phyloP scores from a whole-genome alignment of 2,329 filamentous ascomycete genomes.

The Aphanocladium album region DNA sequence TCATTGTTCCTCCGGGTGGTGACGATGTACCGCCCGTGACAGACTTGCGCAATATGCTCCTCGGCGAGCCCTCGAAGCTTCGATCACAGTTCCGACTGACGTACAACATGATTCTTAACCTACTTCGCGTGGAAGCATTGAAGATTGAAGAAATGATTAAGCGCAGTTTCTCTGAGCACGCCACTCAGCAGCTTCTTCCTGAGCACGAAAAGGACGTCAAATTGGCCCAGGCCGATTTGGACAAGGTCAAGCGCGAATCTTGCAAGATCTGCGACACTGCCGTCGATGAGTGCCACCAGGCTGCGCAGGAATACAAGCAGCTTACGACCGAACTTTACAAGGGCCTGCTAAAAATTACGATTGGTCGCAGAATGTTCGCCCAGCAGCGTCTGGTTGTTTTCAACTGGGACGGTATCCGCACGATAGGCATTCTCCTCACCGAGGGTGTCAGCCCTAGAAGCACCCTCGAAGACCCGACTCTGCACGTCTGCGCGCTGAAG shows the following conservation, averaged over 20 bases:
- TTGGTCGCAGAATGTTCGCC: conserved; percentile 74
- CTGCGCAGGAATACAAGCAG: conserved; percentile 72
- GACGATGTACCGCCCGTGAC: conserved; percentile 80
- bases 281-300: conserved; percentile 75
- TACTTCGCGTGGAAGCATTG: conserved; percentile 88
- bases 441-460: conserved; percentile 65
- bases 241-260: conserved; percentile 79
- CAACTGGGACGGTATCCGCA: conserved; percentile 76
- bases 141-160: conserved; percentile 99
- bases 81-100: conserved; percentile 94
- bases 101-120: conserved; percentile 98
- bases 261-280: conserved; percentile 78
- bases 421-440: conserved; percentile 71
- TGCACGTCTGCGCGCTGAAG: conserved; percentile 76
- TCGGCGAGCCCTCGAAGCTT: conserved; percentile 91
- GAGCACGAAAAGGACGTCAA: conserved; percentile 96
- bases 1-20: conserved; percentile 77
- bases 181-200: conserved; percentile 86
- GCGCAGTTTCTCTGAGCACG: conserved; percentile 96
- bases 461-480: conserved; percentile 53
- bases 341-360: conserved; percentile 69
- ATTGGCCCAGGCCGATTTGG: conserved; percentile 83
- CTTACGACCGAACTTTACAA: conserved; percentile 78
- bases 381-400: conserved; percentile 76
- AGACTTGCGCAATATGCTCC: conserved; percentile 86